Conservation (phyloP, 208 protist genomes). For the Porcisia deanei region DNA sequence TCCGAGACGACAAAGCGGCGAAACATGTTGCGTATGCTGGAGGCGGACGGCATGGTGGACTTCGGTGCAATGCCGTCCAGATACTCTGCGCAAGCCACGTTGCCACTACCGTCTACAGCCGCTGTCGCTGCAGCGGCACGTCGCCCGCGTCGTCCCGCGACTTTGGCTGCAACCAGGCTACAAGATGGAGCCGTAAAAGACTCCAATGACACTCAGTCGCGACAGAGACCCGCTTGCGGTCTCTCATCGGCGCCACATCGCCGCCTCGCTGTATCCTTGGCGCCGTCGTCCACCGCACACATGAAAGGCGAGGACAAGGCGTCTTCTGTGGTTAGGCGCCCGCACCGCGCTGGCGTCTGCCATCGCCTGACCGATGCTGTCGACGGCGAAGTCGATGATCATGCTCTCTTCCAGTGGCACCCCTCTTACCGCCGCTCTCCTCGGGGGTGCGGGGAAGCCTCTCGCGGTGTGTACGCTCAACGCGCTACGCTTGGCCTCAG, state of each 20-base stretch:
- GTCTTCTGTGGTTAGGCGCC: neutral
- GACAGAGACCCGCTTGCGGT: neutral
- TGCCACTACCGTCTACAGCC: neutral
- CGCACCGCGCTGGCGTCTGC: neutral
- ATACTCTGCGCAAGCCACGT: neutral
- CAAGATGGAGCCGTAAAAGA: neutral
- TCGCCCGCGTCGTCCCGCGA: slow-evolving; percentile 1
- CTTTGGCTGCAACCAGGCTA: neutral
- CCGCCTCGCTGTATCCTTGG: neutral
- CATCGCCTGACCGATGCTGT: neutral
- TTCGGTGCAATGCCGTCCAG: slow-evolving; percentile 24
- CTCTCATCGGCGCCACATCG: neutral
- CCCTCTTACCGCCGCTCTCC: neutral
- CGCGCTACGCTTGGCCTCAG: neutral
- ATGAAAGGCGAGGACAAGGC: neutral
- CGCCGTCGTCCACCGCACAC: neutral
- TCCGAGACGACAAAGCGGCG: slow-evolving; percentile 41
- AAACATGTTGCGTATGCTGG: slow-evolving; percentile 51
- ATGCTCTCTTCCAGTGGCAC: neutral
- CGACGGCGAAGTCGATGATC: slow-evolving; percentile 13
- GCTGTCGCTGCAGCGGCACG: neutral
- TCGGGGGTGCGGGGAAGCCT: neutral
- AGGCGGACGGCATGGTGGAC: slow-evolving; percentile 42
- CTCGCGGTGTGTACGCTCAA: neutral
- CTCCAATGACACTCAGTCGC: neutral